A percentile compares a stretch with the other conserved stretches of the same genome.
Conservation (phyloP, 2,329 filamentous ascomycete species). For the Teratosphaeria gauchensis region DNA sequence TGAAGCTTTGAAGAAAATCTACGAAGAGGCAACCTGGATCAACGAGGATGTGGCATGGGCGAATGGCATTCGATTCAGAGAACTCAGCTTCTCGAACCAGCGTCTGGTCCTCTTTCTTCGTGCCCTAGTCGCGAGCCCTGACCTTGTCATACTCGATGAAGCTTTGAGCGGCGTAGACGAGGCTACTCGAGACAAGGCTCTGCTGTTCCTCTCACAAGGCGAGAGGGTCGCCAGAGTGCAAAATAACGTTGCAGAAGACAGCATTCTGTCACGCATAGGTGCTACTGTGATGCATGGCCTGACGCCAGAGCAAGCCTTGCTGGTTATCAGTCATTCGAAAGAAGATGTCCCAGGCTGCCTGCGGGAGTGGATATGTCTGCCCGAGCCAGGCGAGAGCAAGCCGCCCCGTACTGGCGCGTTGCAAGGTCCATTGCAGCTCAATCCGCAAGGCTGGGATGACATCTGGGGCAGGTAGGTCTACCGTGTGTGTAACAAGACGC, state of each 20-base stretch:
- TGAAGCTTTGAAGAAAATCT: constrained; percentile 7
- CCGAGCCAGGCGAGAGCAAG: constrained; percentile 57
- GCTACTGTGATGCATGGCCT: constrained; percentile 52
- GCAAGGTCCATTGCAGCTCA: constrained; percentile 25
- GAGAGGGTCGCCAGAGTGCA: constrained; percentile 19
- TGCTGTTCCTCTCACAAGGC: constrained; percentile 59
- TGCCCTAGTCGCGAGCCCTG: constrained; percentile 35
- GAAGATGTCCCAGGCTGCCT: constrained; percentile 84
- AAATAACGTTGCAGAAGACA: constrained; percentile 13
- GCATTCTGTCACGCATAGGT: constrained; percentile 30
- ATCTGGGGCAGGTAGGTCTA: constrained; percentile 17
- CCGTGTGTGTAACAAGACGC: background rate
- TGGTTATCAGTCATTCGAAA: constrained; percentile 85
- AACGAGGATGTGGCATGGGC: constrained; percentile 50
- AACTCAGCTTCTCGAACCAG: constrained; percentile 71
- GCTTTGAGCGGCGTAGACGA: constrained; percentile 44
- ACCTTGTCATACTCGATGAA: constrained; percentile 43
- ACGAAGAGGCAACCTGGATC: constrained; percentile 8
- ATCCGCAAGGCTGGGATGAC: constrained; percentile 20
- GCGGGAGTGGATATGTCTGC: constrained; percentile 76
- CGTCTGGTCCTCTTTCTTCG: constrained; percentile 71
- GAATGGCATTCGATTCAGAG: constrained; percentile 56
- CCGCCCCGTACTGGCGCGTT: constrained; percentile 57
- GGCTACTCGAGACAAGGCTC: constrained; percentile 70
- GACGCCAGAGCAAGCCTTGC: constrained; percentile 61